Evolutionary conservation across 2,329 filamentous ascomycete species (phyloP), one percentile per base, ranked within the genome.

Genomic region (Verticillium longisporum): DNA sequence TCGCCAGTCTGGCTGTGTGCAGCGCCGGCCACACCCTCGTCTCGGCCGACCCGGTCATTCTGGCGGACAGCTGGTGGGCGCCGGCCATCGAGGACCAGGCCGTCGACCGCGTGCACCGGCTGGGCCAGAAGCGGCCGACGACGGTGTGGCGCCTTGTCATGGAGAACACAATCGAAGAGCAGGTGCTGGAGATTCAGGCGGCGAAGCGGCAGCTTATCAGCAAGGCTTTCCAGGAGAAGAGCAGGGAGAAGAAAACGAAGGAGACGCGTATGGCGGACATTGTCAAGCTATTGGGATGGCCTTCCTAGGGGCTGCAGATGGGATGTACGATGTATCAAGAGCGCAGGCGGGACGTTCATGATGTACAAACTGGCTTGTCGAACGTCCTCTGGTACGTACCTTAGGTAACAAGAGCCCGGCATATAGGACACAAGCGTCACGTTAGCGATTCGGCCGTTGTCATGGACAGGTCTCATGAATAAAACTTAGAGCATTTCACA

Each of bases 1-100:
- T 97, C 2, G 92, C 92, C 2, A 92, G 89, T 69, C 77, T 97
- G 53, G 84, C 86, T 7, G 92, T 95, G 6, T 94, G 91, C 73
- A 90, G 88, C 59, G 92, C 97, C 1, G 92, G 92, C 0, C 80
- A 97, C 55, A 96, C 96, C 68, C 83, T 97, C 13, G 90, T 93
- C 0, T 87, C 91, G 0, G 92, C 92, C 0, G 92, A 95, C 68
- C 92, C 92, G 6, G 91, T 96, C 62, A 86, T 97, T 55, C 79
- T 97, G 21, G 85, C 86, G 0, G 92, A 97, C 72, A 90, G 85
- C 62, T 97, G 82, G 92, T 97, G 92, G 90, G 92, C 92, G 1
- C 92, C 92, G 0, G 92, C 92, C 1, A 95, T 97, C 60, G 92
- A 97, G 73, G 92, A 96, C 67, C 92, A 97, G 71, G 93, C 93